These are phyloP conservation scores for Kurtzmaniella cleridarum DNA, from an alignment of 805 yeast species.

Conservation along the genomic window DNA sequence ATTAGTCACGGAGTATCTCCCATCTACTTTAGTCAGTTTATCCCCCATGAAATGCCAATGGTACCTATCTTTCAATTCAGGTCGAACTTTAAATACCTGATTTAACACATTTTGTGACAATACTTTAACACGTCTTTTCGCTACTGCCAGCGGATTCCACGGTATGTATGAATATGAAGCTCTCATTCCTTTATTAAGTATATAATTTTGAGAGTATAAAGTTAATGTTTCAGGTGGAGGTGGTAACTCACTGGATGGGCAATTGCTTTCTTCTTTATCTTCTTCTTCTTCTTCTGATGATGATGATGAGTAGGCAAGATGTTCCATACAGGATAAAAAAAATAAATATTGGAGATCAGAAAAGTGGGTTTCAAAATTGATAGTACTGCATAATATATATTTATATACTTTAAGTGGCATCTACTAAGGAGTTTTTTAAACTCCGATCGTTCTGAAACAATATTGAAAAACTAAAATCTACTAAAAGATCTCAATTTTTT, in stretches of 20 bases:
- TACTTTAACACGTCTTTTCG: constrained; percentile 6
- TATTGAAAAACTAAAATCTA: too few species aligned
- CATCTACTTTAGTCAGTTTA: constrained; percentile 3
- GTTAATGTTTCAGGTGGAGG: constrained; percentile 2
- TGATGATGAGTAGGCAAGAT: constrained; percentile 5
- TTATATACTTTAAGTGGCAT: too few species aligned
- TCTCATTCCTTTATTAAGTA: constrained; percentile 6
- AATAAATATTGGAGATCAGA: too few species aligned
- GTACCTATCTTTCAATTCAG: constrained; percentile 4
- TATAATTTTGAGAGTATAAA: constrained; percentile 11
- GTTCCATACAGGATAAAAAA: constrained; percentile 4
- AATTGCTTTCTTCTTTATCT: background rate
- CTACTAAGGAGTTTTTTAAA: too few species aligned
- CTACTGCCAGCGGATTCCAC: constrained; percentile 11
- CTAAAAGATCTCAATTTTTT: too few species aligned
- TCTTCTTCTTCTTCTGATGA: constrained; percentile 6
- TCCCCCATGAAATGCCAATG: constrained; percentile 9
- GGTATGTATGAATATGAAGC: constrained; percentile 8
- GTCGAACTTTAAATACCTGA: constrained; percentile 2
- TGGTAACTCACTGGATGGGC: background rate
- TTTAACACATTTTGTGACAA: constrained; percentile 5
- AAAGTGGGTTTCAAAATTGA: too few species aligned
- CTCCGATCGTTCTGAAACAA: too few species aligned
- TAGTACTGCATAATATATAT: too few species aligned
- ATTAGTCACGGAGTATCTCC: constrained; percentile 7